phyloP scores from a whole-genome alignment of 2,329 filamentous ascomycete genomes.

The Ophiostoma perfectum region DNA sequence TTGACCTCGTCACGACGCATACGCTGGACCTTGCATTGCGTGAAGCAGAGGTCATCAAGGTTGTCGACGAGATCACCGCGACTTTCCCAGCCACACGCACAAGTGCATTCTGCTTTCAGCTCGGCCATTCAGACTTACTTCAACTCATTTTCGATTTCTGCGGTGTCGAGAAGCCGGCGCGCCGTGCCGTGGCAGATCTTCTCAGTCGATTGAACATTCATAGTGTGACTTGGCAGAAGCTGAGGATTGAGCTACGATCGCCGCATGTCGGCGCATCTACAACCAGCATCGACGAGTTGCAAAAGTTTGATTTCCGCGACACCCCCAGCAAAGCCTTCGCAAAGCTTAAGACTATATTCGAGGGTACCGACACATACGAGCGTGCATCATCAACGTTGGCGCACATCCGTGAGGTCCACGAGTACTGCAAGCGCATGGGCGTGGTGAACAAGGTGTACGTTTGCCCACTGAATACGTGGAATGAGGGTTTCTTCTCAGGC shows the following conservation, averaged over 20 bases:
- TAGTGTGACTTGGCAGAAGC: constrained; percentile 74
- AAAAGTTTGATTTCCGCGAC: constrained; percentile 82
- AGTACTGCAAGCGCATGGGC: constrained; percentile 69
- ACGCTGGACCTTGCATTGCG: constrained; percentile 78
- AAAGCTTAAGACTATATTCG: constrained; percentile 55
- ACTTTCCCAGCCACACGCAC: constrained; percentile 70
- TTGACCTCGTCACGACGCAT: constrained; percentile 85
- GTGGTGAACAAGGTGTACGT: constrained; percentile 76
- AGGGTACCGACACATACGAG: constrained; percentile 62
- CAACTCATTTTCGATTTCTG: constrained; percentile 88
- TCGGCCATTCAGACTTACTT: constrained; percentile 83
- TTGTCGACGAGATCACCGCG: constrained; percentile 82
- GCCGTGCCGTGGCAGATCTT: constrained; percentile 70
- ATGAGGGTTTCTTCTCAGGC: constrained; percentile 82
- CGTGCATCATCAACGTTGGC: constrained; percentile 70
- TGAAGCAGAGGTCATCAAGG: constrained; percentile 90
- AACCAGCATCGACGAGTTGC: constrained; percentile 84
- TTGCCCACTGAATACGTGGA: constrained; percentile 78
- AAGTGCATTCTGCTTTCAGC: constrained; percentile 75
- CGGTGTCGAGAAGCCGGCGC: constrained; percentile 63
- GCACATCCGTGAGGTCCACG: constrained; percentile 71
- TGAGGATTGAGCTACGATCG: constrained; percentile 75
- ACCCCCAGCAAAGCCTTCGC: constrained; percentile 53
- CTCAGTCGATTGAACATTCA: constrained; percentile 83
- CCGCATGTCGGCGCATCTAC: constrained; percentile 75